phyloP scores from a whole-genome alignment of 306 rosid species.

The Vigna angularis region DNA sequence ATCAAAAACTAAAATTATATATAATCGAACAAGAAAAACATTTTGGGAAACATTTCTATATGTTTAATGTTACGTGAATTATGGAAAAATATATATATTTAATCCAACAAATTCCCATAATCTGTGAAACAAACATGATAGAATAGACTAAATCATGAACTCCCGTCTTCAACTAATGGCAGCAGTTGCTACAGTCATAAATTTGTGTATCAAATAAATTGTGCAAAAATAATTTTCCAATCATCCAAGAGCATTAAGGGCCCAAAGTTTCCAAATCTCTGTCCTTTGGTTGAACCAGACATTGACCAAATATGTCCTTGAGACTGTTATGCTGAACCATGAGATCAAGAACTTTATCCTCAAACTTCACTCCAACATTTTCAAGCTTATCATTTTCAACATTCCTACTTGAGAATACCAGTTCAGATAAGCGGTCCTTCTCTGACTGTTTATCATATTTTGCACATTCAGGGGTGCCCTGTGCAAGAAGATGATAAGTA shows the following conservation, averaged over 20 bases:
- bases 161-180: background rate
- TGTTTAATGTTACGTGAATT: no score
- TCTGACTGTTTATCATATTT: constrained; percentile 43
- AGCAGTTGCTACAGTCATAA: background rate
- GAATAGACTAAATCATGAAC: background rate
- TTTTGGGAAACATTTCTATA: no score
- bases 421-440: constrained; percentile 48
- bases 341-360: constrained; percentile 43
- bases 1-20: no score
- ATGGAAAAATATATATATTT: no score
- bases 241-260: background rate
- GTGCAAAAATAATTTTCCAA: background rate
- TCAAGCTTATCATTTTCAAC: background rate
- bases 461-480: constrained; percentile 35
- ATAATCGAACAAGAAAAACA: no score
- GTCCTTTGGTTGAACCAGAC: constrained; percentile 35
- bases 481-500: constrained; percentile 45
- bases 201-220: background rate
- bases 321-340: constrained; percentile 39
- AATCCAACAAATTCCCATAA: no score
- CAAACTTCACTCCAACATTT: background rate
- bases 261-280: constrained; percentile 25
- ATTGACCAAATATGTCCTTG: constrained; percentile 46
- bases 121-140: no score
- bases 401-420: constrained; percentile 38